phyloP scores from a whole-genome alignment of 1,139 yeast genomes.

The Hemisphaericaspora xylofermentans region DNA sequence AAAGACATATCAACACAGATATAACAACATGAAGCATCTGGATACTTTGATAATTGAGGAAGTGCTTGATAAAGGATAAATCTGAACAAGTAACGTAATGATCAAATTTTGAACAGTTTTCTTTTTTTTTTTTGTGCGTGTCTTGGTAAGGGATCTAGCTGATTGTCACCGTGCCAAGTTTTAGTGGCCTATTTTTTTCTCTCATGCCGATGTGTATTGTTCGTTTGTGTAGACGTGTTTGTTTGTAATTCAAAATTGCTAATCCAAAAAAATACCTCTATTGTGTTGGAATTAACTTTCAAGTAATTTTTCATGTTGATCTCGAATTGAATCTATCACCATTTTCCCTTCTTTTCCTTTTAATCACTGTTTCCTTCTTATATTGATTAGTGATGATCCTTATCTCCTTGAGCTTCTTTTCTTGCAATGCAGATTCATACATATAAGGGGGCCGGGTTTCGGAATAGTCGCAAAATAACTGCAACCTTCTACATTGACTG shows the following conservation, averaged over 20 bases:
- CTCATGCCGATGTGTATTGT: too few species aligned
- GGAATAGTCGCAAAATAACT: constrained; percentile 54
- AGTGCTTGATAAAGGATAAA: background rate
- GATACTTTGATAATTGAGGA: background rate
- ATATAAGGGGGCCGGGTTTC: constrained; percentile 56
- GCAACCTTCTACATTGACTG: constrained; percentile 51
- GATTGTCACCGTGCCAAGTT: too few species aligned
- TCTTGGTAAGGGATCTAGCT: too few species aligned
- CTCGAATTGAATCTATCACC: background rate
- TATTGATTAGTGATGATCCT: constrained; percentile 36
- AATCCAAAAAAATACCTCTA: background rate
- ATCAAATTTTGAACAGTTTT: background rate
- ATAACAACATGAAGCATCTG: constrained; percentile 12
- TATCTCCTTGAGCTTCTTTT: constrained; percentile 50
- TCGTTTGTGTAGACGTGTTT: background rate
- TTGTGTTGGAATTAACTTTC: background rate
- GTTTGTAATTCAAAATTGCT: background rate
- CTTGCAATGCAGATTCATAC: constrained; percentile 37
- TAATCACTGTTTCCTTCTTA: constrained; percentile 21
- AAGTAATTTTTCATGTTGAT: background rate
- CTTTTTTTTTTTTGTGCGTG: background rate
- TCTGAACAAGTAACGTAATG: background rate
- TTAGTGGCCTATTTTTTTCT: too few species aligned
- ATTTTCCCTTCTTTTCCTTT: constrained; percentile 4
- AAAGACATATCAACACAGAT: constrained; percentile 18